Evolutionary conservation across 2,329 filamentous ascomycete genomes (phyloP).

Genomic region (Fusarium azukiicola): DNA sequence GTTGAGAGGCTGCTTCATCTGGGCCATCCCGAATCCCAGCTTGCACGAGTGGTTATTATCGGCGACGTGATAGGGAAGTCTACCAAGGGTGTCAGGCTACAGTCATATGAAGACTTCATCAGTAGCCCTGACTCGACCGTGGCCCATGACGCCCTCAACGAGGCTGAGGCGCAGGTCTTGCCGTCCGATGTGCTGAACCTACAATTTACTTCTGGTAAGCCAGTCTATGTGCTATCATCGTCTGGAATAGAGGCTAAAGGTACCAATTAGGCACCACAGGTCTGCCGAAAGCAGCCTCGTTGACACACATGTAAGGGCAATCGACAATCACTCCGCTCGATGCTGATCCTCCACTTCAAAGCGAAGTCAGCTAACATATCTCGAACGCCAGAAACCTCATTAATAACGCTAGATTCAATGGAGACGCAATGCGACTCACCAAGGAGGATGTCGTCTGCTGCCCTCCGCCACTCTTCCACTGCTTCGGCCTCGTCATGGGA

Average conservation of each 20-base stretch:
- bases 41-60: constrained; percentile 4
- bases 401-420: constrained; percentile 75
- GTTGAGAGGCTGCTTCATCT: not conserved
- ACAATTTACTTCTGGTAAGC: constrained; percentile 37
- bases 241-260: not conserved
- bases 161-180: not conserved
- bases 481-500: constrained; percentile 86
- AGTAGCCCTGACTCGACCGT: not conserved
- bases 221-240: not conserved
- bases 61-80: not conserved
- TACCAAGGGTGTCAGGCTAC: not conserved
- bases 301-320: constrained; percentile 32
- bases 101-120: constrained; percentile 13
- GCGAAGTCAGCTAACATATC: not conserved
- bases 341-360: not conserved
- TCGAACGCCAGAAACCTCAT: constrained; percentile 65
- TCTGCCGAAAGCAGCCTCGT: constrained; percentile 39
- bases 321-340: no score
- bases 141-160: not conserved
- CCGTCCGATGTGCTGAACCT: constrained; percentile 36
- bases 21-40: not conserved
- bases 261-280: constrained; percentile 37
- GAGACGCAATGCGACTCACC: constrained; percentile 69
- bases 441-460: constrained; percentile 81
- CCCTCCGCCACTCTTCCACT: constrained; percentile 83